Evolutionary conservation across 2,329 filamentous ascomycete genomes (phyloP).

Genomic region (Drechslerella coelobrocha): DNA sequence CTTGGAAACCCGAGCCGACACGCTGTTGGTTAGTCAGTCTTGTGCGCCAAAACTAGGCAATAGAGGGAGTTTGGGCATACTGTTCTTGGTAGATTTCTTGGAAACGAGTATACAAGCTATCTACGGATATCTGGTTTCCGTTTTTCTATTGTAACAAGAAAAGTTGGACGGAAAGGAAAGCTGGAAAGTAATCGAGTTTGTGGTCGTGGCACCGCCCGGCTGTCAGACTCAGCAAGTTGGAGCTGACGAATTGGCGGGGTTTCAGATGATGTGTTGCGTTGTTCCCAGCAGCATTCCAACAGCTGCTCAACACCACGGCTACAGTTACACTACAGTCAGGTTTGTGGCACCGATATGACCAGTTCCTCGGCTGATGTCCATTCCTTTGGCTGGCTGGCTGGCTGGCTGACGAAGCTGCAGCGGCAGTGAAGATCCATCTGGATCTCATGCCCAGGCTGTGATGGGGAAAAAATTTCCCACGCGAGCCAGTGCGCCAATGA

Average conservation of each 20-base stretch:
- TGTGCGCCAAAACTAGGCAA: neutral
- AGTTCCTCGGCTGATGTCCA: too few species aligned
- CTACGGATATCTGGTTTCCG: too few species aligned
- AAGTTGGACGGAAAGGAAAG: constrained; percentile 2
- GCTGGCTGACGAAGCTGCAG: neutral
- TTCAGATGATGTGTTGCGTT: constrained; percentile 49
- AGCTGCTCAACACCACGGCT: neutral
- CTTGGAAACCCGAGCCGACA: constrained; percentile 25
- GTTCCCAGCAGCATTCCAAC: neutral
- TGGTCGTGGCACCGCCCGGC: constrained; percentile 15
- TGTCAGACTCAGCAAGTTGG: constrained; percentile 3
- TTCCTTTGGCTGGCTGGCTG: neutral
- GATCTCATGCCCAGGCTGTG: neutral
- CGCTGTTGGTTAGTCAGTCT: neutral
- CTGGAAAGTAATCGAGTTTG: neutral
- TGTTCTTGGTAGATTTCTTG: too few species aligned
- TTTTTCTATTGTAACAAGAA: neutral
- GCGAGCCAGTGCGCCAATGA: too few species aligned
- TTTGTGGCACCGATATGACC: too few species aligned
- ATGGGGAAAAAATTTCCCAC: neutral
- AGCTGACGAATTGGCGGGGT: constrained; percentile 39
- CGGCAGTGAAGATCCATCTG: neutral
- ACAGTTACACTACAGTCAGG: too few species aligned
- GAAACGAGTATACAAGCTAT: too few species aligned
- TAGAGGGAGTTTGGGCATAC: too few species aligned